Percentiles rank a stretch among this genome's conserved stretches.
phyloP scores from a whole-genome alignment of 2,329 filamentous ascomycete species.

The Keithomyces neogunnii region DNA sequence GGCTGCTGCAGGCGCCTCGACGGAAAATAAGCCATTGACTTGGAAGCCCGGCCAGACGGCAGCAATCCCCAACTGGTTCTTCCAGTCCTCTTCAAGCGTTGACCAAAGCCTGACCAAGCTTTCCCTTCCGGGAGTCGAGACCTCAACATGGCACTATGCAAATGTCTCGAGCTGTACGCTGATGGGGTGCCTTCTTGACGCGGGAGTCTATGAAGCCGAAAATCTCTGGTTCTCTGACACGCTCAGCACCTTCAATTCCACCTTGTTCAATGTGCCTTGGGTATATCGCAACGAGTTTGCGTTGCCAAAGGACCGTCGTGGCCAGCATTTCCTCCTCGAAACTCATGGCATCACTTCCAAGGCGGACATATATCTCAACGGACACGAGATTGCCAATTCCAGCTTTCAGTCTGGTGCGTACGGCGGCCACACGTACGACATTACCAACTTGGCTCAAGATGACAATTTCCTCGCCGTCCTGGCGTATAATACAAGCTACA shows the following conservation, averaged over 20 bases:
- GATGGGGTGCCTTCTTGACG: constrained; percentile 46
- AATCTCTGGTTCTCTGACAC: constrained; percentile 48
- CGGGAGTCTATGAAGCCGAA: constrained; percentile 41
- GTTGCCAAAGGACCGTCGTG: constrained; percentile 9
- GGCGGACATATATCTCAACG: constrained; percentile 53
- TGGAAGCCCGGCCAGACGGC: constrained; percentile 18
- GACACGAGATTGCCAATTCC: constrained; percentile 39
- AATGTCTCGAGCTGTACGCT: constrained; percentile 40
- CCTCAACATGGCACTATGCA: constrained; percentile 42
- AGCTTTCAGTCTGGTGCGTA: constrained; percentile 46
- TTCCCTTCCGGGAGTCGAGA: constrained; percentile 35
- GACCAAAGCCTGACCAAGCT: constrained; percentile 26
- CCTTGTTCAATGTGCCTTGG: constrained; percentile 47
- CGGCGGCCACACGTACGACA: constrained; percentile 44
- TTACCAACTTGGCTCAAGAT: constrained; percentile 34
- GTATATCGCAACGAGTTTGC: constrained; percentile 47
- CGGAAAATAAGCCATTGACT: constrained; percentile 7
- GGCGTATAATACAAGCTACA: constrained; percentile 50
- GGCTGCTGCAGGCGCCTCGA: constrained; percentile 1
- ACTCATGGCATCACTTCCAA: constrained; percentile 53
- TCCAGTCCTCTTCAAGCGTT: constrained; percentile 34
- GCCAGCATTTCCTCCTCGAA: constrained; percentile 40
- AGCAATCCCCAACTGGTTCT: constrained; percentile 36
- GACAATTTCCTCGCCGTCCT: constrained; percentile 44
- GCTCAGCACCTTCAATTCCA: constrained; percentile 30